Evolutionary conservation across 192 early-diverging fungal genomes (phyloP).

Genomic region (Backusella liffmaniae): DNA sequence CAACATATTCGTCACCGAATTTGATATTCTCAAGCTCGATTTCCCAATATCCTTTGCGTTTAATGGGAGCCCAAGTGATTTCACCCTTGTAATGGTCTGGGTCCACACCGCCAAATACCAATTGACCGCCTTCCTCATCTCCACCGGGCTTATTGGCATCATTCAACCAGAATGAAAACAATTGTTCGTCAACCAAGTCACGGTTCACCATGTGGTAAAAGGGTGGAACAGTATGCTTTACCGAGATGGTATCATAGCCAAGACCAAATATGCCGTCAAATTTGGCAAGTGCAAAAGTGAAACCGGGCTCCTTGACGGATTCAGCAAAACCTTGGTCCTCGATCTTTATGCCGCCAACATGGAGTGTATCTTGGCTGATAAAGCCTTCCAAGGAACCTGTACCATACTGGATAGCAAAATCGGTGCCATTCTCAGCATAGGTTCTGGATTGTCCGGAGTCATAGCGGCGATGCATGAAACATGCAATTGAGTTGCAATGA

Average conservation of each 20-base stretch:
- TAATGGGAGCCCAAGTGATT: conserved; percentile 80
- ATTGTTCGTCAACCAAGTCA: conserved; percentile 72
- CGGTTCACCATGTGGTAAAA: conserved; percentile 92
- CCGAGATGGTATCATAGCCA: conserved; percentile 90
- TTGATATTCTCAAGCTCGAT: conserved; percentile 78
- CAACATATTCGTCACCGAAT: conserved; percentile 74
- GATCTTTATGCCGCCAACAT: conserved; percentile 71
- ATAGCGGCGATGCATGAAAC: conserved; percentile 90
- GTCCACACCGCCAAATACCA: conserved; percentile 89
- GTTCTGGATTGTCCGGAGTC: conserved; percentile 78
- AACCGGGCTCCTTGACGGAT: conserved; percentile 92
- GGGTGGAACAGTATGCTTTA: conserved; percentile 86
- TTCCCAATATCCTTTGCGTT: conserved; percentile 97
- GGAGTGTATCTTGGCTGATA: conserved; percentile 79
- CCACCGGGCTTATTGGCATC: conserved; percentile 58
- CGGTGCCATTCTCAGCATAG: conserved; percentile 87
- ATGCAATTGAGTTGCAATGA: conserved; percentile 92
- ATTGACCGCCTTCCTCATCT: conserved; percentile 72
- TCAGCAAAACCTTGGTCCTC: conserved; percentile 88
- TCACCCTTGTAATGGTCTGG: conserved; percentile 69
- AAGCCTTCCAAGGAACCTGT: conserved; percentile 93
- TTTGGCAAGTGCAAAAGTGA: conserved; percentile 88
- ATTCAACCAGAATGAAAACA: conserved; percentile 90
- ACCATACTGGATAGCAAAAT: conserved; percentile 96
- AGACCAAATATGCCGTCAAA: conserved; percentile 98